These are phyloP conservation scores for Macaranga tanarius DNA, from an alignment of 441 rosid species.

Conservation along the genomic window DNA sequence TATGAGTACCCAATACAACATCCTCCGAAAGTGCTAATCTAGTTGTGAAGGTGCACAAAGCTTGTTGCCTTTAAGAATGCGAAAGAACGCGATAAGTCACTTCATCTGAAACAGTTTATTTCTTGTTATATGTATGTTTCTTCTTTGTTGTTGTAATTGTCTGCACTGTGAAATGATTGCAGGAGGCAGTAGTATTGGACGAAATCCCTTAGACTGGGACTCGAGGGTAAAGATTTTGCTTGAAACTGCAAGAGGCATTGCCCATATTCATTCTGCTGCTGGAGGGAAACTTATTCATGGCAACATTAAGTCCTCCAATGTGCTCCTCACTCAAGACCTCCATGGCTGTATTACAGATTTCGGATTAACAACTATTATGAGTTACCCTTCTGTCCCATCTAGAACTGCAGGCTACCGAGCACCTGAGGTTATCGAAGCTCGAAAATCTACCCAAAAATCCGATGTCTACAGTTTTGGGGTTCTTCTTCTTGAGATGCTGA, in stretches of 20 bases:
- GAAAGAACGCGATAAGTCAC: too few species aligned
- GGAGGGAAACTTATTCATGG: constrained; percentile 80
- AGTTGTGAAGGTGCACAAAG: too few species aligned
- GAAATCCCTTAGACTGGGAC: constrained; percentile 68
- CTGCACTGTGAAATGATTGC: constrained; percentile 22
- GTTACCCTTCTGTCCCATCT: constrained; percentile 52
- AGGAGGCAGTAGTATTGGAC: constrained; percentile 63
- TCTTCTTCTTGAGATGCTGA: constrained; percentile 81
- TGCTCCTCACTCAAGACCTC: constrained; percentile 55
- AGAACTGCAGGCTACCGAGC: constrained; percentile 83
- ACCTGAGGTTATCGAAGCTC: constrained; percentile 78
- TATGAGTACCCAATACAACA: too few species aligned
- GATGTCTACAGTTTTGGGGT: constrained; percentile 94
- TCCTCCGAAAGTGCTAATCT: too few species aligned
- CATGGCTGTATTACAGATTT: constrained; percentile 66
- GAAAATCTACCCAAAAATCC: constrained; percentile 69
- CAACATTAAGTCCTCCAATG: constrained; percentile 81
- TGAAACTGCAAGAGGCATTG: constrained; percentile 77
- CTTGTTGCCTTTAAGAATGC: too few species aligned
- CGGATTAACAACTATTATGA: constrained; percentile 65
- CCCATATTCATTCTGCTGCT: constrained; percentile 58
- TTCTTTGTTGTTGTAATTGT: not conserved
- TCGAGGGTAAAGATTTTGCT: constrained; percentile 69
- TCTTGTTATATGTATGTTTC: not conserved
- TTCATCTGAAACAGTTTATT: not conserved